These are phyloP conservation scores for Coemansia sp. DNA, from an alignment of 192 early-diverging fungal species.

Conservation along the genomic window DNA sequence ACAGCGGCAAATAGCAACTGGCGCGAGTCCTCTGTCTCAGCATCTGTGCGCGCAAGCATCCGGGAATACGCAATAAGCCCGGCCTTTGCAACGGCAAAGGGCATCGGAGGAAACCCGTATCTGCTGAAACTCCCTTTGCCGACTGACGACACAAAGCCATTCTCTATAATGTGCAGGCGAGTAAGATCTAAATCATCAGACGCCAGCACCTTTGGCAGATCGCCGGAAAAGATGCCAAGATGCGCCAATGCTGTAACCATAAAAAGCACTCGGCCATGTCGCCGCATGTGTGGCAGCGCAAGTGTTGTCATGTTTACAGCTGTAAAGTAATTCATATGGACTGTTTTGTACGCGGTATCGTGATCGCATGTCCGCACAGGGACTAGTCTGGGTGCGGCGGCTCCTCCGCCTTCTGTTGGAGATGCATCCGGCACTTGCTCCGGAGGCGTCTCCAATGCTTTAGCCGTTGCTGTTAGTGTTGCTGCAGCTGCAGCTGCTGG, in stretches of 20 bases:
- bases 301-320: conserved; percentile 38
- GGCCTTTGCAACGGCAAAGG: conserved; percentile 52
- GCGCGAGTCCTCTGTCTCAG: conserved; percentile 14
- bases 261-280: conserved; percentile 32
- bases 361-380: conserved; percentile 31
- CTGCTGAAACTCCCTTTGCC: conserved; percentile 34
- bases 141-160: conserved; percentile 50
- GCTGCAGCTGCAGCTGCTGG: not conserved
- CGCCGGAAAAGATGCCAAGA: conserved; percentile 53
- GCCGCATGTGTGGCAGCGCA: conserved; percentile 40
- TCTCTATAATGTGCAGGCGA: conserved; percentile 48
- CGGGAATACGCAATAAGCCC: conserved; percentile 50
- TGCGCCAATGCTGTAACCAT: conserved; percentile 51
- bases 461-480: not conserved
- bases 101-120: conserved; percentile 54
- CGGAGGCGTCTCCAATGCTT: not conserved
- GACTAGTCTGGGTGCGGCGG: no score
- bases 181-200: conserved; percentile 34
- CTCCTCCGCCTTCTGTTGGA: no score
- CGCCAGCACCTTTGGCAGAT: conserved; percentile 42
- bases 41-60: conserved; percentile 35
- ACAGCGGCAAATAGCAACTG: conserved; percentile 47
- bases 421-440: not conserved
- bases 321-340: conserved; percentile 48
- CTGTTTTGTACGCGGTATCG: conserved; percentile 26